phyloP scores from a whole-genome alignment of 345 rosid genomes.

The Arabidopsis arenosa region DNA sequence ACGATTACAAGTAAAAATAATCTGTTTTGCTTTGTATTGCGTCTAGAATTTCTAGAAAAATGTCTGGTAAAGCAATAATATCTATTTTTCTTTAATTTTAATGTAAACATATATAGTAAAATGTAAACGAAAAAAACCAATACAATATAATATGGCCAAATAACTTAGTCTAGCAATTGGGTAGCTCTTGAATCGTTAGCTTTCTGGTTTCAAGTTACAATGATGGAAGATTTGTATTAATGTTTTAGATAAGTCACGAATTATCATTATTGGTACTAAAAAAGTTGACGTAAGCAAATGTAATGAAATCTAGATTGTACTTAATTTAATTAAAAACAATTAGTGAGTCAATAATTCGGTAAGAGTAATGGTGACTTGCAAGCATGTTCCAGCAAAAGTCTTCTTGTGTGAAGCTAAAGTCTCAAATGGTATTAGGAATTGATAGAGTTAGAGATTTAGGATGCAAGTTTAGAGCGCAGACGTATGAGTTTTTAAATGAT shows the following conservation, averaged over 20 bases:
- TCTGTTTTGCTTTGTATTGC: constrained; percentile 3
- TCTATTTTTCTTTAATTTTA: not conserved
- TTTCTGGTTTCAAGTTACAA: too few relatives aligned
- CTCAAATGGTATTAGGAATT: not conserved
- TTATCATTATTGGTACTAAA: constrained; percentile 22
- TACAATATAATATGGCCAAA: not conserved
- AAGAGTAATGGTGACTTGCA: constrained; percentile 46
- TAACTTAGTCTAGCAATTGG: not conserved
- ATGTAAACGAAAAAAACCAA: not conserved
- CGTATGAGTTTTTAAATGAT: too few relatives aligned
- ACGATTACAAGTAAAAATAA: not conserved
- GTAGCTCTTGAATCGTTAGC: not conserved
- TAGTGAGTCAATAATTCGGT: constrained; percentile 27
- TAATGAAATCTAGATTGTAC: not conserved
- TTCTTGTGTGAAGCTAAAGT: constrained; percentile 69
- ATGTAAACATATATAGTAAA: not conserved
- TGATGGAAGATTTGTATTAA: not conserved
- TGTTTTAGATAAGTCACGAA: constrained; percentile 20
- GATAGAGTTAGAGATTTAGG: too few relatives aligned
- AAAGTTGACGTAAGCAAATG: constrained; percentile 17
- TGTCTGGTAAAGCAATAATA: not conserved
- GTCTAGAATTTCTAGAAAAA: constrained; percentile 18
- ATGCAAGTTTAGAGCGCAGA: too few relatives aligned
- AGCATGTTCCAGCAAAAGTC: constrained; percentile 44
- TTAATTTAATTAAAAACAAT: constrained; percentile 6